phyloP scores from a whole-genome alignment of 192 early-diverging fungal species.

The Gigaspora rosea region DNA sequence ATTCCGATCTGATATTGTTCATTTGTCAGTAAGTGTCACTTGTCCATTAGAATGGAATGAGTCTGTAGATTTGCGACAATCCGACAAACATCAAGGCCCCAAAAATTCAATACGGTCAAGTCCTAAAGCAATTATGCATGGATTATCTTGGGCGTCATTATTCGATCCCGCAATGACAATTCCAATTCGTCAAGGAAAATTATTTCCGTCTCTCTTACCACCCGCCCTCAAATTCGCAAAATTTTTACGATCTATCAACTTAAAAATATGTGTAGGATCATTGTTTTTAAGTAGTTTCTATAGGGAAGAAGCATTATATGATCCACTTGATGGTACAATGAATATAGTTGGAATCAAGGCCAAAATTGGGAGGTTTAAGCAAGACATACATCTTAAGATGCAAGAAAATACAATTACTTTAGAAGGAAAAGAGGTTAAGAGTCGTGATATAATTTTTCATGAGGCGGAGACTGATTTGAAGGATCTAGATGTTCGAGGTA shows the following conservation, averaged over 20 bases:
- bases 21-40: conserved; percentile 44
- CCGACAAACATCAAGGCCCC: neutral
- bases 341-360: conserved; percentile 45
- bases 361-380: conserved; percentile 38
- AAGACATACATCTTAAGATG: conserved; percentile 45
- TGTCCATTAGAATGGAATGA: conserved; percentile 32
- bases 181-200: conserved; percentile 40
- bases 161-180: conserved; percentile 49
- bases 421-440: conserved; percentile 38
- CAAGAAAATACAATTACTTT: conserved; percentile 32
- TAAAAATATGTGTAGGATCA: conserved; percentile 41
- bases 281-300: conserved; percentile 43
- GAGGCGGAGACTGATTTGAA: conserved; percentile 47
- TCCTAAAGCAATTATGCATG: conserved; percentile 41
- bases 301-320: conserved; percentile 37
- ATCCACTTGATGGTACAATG: conserved; percentile 38
- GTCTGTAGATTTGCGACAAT: neutral
- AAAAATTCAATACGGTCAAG: conserved; percentile 46
- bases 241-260: conserved; percentile 46
- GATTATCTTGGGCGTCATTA: conserved; percentile 40
- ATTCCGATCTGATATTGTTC: conserved; percentile 50
- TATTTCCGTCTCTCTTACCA: conserved; percentile 40
- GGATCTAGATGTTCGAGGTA: conserved; percentile 42
- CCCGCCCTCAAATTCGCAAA: conserved; percentile 43
- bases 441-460: conserved; percentile 38